Conservation (phyloP, 805 yeast genomes). For the Sugiyamaella lignohabitans region DNA sequence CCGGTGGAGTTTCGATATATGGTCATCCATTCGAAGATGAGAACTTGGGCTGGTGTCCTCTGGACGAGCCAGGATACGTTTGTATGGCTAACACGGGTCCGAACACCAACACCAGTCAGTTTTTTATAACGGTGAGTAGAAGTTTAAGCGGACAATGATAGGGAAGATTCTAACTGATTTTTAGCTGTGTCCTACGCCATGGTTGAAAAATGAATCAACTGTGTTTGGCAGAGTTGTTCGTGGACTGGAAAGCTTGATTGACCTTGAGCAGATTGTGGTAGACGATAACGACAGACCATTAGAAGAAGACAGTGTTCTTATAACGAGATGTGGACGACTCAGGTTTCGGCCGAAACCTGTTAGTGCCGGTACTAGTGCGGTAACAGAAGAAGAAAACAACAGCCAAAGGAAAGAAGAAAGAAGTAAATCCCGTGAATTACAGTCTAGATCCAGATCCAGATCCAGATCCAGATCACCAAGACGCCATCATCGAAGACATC, state of each 20-base stretch:
- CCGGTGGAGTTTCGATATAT: constrained; percentile 17
- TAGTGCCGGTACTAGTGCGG: neutral
- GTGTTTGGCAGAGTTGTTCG: constrained; percentile 20
- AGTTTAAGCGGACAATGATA: neutral
- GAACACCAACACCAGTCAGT: constrained; percentile 18
- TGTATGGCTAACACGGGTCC: constrained; percentile 22
- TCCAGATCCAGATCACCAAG: neutral
- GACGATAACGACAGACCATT: constrained; percentile 20
- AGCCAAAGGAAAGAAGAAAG: neutral
- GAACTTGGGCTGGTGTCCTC: constrained; percentile 13
- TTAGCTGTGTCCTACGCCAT: constrained; percentile 17
- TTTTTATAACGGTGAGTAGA: constrained; percentile 19
- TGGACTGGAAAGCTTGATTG: constrained; percentile 15
- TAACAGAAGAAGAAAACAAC: neutral
- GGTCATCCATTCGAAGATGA: constrained; percentile 21
- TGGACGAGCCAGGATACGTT: constrained; percentile 15
- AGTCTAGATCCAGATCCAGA: neutral
- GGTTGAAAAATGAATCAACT: constrained; percentile 11
- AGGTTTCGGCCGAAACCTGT: constrained; percentile 6
- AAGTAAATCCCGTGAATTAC: neutral
- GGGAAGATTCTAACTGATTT: neutral
- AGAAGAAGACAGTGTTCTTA: constrained; percentile 16
- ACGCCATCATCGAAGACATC: neutral
- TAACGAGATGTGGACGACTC: constrained; percentile 17
- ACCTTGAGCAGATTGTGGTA: constrained; percentile 14